Conservation (phyloP, 805 yeast genomes). For the Kazachstania martiniae region DNA sequence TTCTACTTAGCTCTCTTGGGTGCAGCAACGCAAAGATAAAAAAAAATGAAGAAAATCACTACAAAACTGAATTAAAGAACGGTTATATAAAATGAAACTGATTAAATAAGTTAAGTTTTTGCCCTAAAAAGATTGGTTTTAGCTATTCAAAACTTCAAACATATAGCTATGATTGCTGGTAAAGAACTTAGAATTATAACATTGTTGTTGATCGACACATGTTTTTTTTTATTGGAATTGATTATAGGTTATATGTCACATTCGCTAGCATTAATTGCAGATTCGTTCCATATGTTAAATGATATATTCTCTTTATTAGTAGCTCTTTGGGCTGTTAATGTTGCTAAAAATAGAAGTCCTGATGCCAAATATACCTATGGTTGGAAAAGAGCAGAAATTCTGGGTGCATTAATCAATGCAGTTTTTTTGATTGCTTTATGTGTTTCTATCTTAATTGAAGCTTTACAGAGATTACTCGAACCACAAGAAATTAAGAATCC, state of each 20-base stretch:
- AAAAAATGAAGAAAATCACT: too few relatives aligned
- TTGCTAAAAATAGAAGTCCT: constrained; percentile 70
- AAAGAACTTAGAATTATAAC: constrained; percentile 67
- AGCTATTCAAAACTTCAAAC: not conserved
- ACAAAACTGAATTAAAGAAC: too few relatives aligned
- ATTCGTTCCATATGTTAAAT: constrained; percentile 94
- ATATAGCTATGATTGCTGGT: constrained; percentile 2
- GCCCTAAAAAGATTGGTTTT: too few relatives aligned
- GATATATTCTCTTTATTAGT: constrained; percentile 82
- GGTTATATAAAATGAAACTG: too few relatives aligned
- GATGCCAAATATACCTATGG: constrained; percentile 91
- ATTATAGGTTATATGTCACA: constrained; percentile 84
- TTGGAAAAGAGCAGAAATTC: constrained; percentile 94
- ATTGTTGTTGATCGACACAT: constrained; percentile 62
- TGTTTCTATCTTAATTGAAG: constrained; percentile 85
- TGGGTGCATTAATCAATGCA: constrained; percentile 91
- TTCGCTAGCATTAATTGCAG: constrained; percentile 90
- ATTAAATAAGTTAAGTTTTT: too few relatives aligned
- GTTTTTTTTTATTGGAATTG: constrained; percentile 78
- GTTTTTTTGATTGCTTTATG: constrained; percentile 88
- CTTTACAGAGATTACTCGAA: constrained; percentile 75
- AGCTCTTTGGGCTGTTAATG: constrained; percentile 94
- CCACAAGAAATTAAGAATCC: constrained; percentile 78
- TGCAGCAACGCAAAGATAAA: too few relatives aligned
- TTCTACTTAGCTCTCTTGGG: too few relatives aligned